These are phyloP conservation scores for Pseudogymnoascus sp. DNA, from an alignment of 2,329 filamentous ascomycete genomes.

Conservation along the genomic window DNA sequence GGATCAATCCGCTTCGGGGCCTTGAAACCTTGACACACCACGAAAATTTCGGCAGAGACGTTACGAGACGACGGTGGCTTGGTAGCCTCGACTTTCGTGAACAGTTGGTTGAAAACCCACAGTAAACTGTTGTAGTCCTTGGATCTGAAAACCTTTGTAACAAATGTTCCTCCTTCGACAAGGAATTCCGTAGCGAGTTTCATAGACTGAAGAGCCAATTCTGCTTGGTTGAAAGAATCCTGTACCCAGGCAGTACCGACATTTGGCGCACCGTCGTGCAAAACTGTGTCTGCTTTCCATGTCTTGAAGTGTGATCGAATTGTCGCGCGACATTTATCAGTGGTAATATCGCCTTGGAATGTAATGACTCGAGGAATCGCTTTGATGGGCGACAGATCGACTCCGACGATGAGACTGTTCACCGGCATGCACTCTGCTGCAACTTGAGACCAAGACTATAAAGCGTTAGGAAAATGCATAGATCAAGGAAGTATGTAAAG, in stretches of 20 bases:
- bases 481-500: background rate
- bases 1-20: conserved; percentile 90
- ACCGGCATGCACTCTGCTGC: conserved; percentile 90
- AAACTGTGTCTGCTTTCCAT: conserved; percentile 90
- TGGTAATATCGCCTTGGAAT: conserved; percentile 97
- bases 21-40: conserved; percentile 92
- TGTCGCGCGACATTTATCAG: conserved; percentile 87
- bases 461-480: conserved; percentile 18
- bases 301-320: conserved; percentile 86
- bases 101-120: conserved; percentile 97
- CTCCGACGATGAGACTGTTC: conserved; percentile 83
- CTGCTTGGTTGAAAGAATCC: conserved; percentile 95
- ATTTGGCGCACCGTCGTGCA: conserved; percentile 96
- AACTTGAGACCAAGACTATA: conserved; percentile 91
- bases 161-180: conserved; percentile 80
- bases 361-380: conserved; percentile 88
- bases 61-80: conserved; percentile 94
- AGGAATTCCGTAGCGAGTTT: conserved; percentile 93
- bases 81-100: conserved; percentile 90
- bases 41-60: conserved; percentile 96
- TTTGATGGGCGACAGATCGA: conserved; percentile 93
- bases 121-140: conserved; percentile 94
- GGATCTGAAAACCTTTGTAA: conserved; percentile 94
- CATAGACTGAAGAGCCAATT: conserved; percentile 81
- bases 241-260: conserved; percentile 97